Evolutionary conservation across 2,329 filamentous ascomycete genomes (phyloP), one percentile per base, ranked within the genome.

Genomic region (Rhynchosporium graminicola): DNA sequence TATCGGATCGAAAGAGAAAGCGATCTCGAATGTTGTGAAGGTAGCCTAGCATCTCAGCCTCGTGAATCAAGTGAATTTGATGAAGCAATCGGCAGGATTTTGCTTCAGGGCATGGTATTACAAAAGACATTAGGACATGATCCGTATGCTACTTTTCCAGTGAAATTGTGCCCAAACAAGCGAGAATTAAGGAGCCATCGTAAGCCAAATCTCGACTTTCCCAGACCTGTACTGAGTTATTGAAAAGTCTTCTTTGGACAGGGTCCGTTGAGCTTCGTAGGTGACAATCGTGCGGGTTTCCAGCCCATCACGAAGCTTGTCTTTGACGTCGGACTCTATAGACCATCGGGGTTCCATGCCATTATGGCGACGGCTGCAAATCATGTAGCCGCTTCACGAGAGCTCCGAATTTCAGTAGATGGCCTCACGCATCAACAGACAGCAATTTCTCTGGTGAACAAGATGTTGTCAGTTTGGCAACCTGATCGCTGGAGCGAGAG

Each of bases 361-460:
- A 31, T 66, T 3, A 45, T 66, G 7, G 45, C 61, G 2, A 42
- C 52, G 7, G 54, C 56, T 13, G 64, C 61, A 7, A 54, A 47
- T 15, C 59, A 63, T 40, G 59, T 63, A 47, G 61, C 64, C 8
- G 47, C 43, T 28, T 46, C 61, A 10, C 46, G 42, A n/a, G 61
- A 61, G 6, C 36, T 52, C 26, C 31, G 45, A 20, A 52, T 57
- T 12, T 62, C 64, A 7, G 50, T 51, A 43, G 58, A 59, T 29
- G 61, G 48, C 4, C 31, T 63, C 15, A 54, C 46, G 31, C 64
- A 63, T 51, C 43, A 45, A 33, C 26, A 48, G 6, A 59, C 47
- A 40, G 64, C 61, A 4, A 46, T 65, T n/a, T 38, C 33, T n/a
- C 29, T 63, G n/a, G 55, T 65, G 31, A 65, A 61, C 45, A 47